phyloP scores from a whole-genome alignment of 140 eudicot genomes.

The Oenanthe javanica region DNA sequence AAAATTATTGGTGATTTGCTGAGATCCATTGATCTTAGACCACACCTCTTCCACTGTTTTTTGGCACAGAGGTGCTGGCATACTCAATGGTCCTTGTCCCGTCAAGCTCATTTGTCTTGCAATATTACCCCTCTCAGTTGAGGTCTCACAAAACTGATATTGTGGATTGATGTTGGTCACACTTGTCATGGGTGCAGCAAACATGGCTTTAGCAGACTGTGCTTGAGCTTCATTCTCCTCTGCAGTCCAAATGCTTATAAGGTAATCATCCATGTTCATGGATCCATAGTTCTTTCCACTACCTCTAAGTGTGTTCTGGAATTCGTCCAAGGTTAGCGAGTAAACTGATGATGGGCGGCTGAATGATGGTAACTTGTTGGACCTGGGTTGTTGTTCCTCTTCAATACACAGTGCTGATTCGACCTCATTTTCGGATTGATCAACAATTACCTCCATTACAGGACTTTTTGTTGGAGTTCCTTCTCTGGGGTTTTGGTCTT shows the following conservation, averaged over 20 bases:
- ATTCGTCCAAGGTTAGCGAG: conserved; percentile 75
- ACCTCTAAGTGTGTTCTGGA: conserved; percentile 64
- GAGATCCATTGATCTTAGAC: conserved; percentile 70
- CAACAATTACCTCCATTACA: conserved; percentile 32
- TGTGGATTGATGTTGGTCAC: conserved; percentile 14
- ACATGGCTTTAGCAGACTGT: conserved; percentile 11
- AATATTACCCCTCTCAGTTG: conserved; percentile 20
- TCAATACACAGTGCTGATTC: conserved; percentile 44
- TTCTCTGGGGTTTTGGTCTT: too few relatives aligned
- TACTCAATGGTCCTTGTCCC: conserved; percentile 63
- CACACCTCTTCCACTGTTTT: conserved; percentile 93
- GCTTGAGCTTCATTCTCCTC: conserved; percentile 69
- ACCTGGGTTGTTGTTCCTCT: conserved; percentile 27
- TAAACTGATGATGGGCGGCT: conserved; percentile 68
- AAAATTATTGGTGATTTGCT: conserved; percentile 18
- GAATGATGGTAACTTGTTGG: conserved; percentile 26
- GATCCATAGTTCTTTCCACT: conserved; percentile 84
- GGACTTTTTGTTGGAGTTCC: too few relatives aligned
- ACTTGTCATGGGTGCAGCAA: background rate
- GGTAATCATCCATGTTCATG: conserved; percentile 92
- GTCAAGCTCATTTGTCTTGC: conserved; percentile 44
- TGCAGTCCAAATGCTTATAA: conserved; percentile 85
- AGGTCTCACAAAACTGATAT: conserved; percentile 17
- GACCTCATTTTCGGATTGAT: conserved; percentile 48
- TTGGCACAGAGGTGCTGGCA: conserved; percentile 58